Conservation (phyloP, 169 alveolate species). For the Cryptosporidium felis region DNA sequence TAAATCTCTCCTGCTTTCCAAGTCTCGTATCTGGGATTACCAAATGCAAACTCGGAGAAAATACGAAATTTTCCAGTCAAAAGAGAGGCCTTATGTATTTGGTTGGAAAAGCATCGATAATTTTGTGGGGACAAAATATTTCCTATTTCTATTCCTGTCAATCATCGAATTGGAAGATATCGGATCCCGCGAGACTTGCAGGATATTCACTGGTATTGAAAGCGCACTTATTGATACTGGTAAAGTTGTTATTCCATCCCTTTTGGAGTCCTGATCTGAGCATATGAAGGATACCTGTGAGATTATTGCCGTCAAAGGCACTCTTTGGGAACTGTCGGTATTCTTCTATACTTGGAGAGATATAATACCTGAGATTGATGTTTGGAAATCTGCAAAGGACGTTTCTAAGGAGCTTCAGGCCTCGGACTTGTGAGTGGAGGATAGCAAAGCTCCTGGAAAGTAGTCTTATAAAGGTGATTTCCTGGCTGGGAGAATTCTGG, state of each 20-base stretch:
- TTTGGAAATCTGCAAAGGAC: constrained; percentile 48
- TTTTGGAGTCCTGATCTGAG: constrained; percentile 32
- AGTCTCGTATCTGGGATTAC: too few species aligned
- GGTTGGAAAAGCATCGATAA: too few species aligned
- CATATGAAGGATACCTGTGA: constrained; percentile 62
- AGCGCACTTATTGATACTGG: constrained; percentile 37
- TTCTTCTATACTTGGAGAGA: constrained; percentile 47
- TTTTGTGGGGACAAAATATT: too few species aligned
- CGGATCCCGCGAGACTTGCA: constrained; percentile 7
- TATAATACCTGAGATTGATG: constrained; percentile 39
- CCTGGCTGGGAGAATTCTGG: not conserved
- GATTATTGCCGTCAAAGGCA: constrained; percentile 67
- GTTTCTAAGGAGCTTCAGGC: constrained; percentile 23
- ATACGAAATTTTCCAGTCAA: too few species aligned
- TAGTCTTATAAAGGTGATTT: constrained; percentile 21
- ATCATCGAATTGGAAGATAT: not conserved
- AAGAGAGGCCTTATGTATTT: too few species aligned
- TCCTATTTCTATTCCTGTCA: too few species aligned
- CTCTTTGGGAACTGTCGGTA: constrained; percentile 44
- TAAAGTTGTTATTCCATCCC: constrained; percentile 58
- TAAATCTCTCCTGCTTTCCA: too few species aligned
- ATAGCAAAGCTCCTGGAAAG: constrained; percentile 48
- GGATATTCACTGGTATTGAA: not conserved
- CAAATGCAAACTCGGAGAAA: too few species aligned
- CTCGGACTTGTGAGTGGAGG: constrained; percentile 60